phyloP scores from a whole-genome alignment of 139 green algal genomes.

The Volvox reticuliferus region DNA sequence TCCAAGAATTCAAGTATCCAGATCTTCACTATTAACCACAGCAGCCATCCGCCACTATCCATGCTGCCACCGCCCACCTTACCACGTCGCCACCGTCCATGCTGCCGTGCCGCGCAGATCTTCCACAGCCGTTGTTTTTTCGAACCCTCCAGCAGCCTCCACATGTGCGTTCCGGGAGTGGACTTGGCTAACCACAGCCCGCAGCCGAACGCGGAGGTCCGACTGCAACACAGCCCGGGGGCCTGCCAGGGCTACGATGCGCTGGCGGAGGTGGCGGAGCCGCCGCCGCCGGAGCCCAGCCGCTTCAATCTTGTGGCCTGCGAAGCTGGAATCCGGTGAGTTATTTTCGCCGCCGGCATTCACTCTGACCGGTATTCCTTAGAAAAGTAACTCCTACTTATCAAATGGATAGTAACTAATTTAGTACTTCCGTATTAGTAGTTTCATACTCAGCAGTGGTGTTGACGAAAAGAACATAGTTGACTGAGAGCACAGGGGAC shows the following conservation, averaged over 20 bases:
- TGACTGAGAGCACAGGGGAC: too few species aligned
- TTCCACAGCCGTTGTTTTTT: slow-evolving; percentile 69
- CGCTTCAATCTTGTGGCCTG: slow-evolving; percentile 58
- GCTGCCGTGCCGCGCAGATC: slow-evolving; percentile 22
- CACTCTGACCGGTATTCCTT: too few species aligned
- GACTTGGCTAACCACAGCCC: slow-evolving; percentile 68
- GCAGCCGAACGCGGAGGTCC: slow-evolving; percentile 17
- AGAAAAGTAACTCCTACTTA: too few species aligned
- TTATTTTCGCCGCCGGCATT: neutral
- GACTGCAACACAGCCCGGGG: slow-evolving; percentile 53
- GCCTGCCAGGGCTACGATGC: slow-evolving; percentile 56
- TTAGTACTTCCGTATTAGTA: too few species aligned
- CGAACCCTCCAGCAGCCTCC: slow-evolving; percentile 36
- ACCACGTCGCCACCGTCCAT: too few species aligned
- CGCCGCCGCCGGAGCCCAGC: slow-evolving; percentile 47
- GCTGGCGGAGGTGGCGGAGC: slow-evolving; percentile 61
- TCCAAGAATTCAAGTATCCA: too few species aligned
- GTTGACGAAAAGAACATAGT: too few species aligned
- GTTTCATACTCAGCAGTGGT: too few species aligned
- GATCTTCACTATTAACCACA: too few species aligned
- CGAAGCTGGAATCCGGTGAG: slow-evolving; percentile 49
- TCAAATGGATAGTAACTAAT: too few species aligned
- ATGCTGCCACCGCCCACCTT: too few species aligned
- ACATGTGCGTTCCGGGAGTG: slow-evolving; percentile 62
- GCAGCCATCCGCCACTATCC: too few species aligned